These are phyloP conservation scores for Dactylonectria macrodidyma DNA, from an alignment of 2,329 filamentous ascomycete species.

Conservation along the genomic window DNA sequence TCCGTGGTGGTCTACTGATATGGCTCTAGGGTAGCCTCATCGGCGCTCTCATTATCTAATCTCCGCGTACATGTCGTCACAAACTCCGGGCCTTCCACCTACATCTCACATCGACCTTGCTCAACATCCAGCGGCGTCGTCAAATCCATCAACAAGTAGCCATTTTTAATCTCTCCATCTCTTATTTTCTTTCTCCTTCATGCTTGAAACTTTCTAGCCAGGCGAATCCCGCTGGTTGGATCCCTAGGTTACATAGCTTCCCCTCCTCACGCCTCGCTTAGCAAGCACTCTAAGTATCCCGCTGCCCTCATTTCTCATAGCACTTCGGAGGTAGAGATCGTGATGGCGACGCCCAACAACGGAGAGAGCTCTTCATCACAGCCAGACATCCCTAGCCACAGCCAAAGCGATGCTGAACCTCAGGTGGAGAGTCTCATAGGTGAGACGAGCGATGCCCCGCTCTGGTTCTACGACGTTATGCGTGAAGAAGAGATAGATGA, in stretches of 20 bases:
- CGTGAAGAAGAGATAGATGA: slow-evolving; percentile 53
- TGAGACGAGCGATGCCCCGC: slow-evolving; percentile 33
- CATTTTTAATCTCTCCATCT: neutral
- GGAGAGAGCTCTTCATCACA: slow-evolving; percentile 28
- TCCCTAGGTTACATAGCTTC: slow-evolving; percentile 22
- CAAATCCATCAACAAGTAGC: neutral
- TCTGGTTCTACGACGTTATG: slow-evolving; percentile 31
- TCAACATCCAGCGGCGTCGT: slow-evolving; percentile 1
- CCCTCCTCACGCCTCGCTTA: slow-evolving; percentile 36
- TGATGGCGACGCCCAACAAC: slow-evolving; percentile 33
- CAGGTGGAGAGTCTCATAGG: slow-evolving; percentile 11
- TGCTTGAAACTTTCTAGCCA: neutral
- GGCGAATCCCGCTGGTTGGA: neutral
- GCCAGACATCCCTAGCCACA: neutral
- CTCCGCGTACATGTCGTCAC: slow-evolving; percentile 46
- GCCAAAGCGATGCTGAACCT: slow-evolving; percentile 25
- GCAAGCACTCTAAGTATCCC: slow-evolving; percentile 34
- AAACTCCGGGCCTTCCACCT: slow-evolving; percentile 35
- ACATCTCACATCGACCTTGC: slow-evolving; percentile 24
- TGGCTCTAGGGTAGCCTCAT: slow-evolving; percentile 6
- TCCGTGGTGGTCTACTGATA: neutral
- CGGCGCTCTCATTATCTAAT: slow-evolving; percentile 38
- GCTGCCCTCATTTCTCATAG: slow-evolving; percentile 12
- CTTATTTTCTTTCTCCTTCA: neutral
- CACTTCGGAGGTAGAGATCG: slow-evolving; percentile 14